phyloP scores from a whole-genome alignment of 805 yeast species.

The Zygoascus biomembranicola region DNA sequence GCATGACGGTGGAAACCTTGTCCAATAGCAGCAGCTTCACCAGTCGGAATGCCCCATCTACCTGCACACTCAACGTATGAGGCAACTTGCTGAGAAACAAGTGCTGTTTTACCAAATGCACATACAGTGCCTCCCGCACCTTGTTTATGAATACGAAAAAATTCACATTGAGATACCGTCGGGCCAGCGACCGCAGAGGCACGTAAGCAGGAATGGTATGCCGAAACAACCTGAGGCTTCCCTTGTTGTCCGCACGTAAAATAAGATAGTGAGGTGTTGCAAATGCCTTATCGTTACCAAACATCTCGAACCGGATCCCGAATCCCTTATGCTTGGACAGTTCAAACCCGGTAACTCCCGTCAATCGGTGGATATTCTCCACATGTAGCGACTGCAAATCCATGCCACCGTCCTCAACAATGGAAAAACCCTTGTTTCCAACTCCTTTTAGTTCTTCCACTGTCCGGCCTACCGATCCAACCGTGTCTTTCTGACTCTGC shows the following conservation, averaged over 20 bases:
- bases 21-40: slow-evolving; percentile 9
- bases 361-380: slow-evolving; percentile 14
- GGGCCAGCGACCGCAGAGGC: slow-evolving; percentile 8
- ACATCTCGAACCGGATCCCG: slow-evolving; percentile 18
- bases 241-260: slow-evolving; percentile 7
- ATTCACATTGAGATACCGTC: slow-evolving; percentile 8
- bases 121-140: slow-evolving; percentile 40
- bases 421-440: neutral
- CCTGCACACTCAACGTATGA: slow-evolving; percentile 8
- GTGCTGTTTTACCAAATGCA: slow-evolving; percentile 66
- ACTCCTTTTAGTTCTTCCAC: neutral
- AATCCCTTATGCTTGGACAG: slow-evolving; percentile 10
- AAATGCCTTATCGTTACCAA: slow-evolving; percentile 4
- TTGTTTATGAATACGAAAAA: slow-evolving; percentile 10
- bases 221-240: slow-evolving; percentile 6
- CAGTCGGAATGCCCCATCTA: slow-evolving; percentile 10
- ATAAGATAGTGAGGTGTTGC: slow-evolving; percentile 17
- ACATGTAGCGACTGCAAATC: slow-evolving; percentile 3
- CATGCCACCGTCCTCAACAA: neutral
- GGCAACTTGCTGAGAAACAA: slow-evolving; percentile 65
- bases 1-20: slow-evolving; percentile 1
- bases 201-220: slow-evolving; percentile 16
- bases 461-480: neutral
- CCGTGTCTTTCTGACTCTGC: neutral
- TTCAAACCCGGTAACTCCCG: slow-evolving; percentile 17